Percentiles rank a stretch among this genome's conserved stretches.
Conservation (phyloP, 2,329 filamentous ascomycete genomes). For the Ilyonectria sp. region DNA sequence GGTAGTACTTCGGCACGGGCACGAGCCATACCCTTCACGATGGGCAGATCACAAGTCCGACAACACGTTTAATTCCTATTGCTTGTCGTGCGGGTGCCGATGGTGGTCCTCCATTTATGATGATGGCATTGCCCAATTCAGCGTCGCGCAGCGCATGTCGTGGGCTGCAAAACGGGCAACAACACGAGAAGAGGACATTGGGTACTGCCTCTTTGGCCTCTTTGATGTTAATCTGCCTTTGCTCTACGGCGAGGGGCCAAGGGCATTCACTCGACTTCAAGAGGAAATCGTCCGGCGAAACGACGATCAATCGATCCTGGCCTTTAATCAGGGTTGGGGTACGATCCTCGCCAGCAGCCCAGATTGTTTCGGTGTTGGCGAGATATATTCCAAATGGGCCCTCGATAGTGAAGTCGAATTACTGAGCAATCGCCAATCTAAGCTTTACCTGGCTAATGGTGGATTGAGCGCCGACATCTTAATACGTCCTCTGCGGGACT, state of each 20-base stretch:
- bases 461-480: conserved; percentile 12
- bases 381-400: conserved; percentile 14
- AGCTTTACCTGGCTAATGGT: conserved; percentile 20
- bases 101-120: conserved; percentile 19
- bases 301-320: conserved; percentile 35
- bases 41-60: conserved; percentile 16
- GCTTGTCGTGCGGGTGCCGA: conserved; percentile 16
- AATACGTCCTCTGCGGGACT: conserved; percentile 11
- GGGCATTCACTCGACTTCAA: conserved; percentile 38
- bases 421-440: conserved; percentile 18
- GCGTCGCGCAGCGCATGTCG: conserved; percentile 27
- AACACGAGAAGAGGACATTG: conserved; percentile 37
- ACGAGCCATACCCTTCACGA: conserved; percentile 10
- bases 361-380: conserved; percentile 16
- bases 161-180: conserved; percentile 27
- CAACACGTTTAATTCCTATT: conserved; percentile 18
- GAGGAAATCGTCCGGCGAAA: conserved; percentile 38
- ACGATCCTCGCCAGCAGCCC: conserved; percentile 21
- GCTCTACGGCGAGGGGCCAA: conserved; percentile 40
- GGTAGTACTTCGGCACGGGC: conserved; percentile 18
- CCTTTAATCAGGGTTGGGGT: conserved; percentile 17
- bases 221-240: conserved; percentile 41
- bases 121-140: conserved; percentile 23
- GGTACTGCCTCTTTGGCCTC: conserved; percentile 40
- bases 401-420: conserved; percentile 10